These are phyloP conservation scores for Nakaseomyces kungkrabaensis DNA, from an alignment of 1,139 yeast species.

Conservation along the genomic window DNA sequence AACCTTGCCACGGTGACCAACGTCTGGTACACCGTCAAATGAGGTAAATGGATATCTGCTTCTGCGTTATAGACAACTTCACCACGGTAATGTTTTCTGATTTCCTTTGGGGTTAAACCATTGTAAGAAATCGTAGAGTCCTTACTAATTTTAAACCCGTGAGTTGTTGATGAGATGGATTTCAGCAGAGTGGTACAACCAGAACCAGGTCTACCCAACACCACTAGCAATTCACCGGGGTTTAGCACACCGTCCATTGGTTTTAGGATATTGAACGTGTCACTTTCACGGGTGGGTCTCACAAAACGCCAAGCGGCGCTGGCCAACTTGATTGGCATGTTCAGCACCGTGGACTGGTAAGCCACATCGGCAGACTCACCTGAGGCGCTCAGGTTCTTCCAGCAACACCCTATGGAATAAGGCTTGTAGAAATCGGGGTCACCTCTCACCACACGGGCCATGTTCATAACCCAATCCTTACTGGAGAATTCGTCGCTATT, in stretches of 20 bases:
- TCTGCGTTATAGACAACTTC: conserved; percentile 69
- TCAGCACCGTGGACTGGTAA: conserved; percentile 64
- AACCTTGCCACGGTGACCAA: conserved; percentile 53
- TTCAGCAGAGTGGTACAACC: conserved; percentile 76
- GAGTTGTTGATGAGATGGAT: conserved; percentile 58
- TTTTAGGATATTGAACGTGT: conserved; percentile 45
- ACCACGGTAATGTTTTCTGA: conserved; percentile 47
- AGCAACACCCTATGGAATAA: conserved; percentile 57
- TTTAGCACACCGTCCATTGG: conserved; percentile 57
- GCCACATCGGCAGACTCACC: conserved; percentile 75
- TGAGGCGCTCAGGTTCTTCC: conserved; percentile 55
- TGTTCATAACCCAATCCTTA: conserved; percentile 63
- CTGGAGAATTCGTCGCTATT: conserved; percentile 47
- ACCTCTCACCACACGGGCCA: conserved; percentile 44
- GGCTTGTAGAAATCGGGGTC: conserved; percentile 61
- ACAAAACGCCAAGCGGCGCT: conserved; percentile 19
- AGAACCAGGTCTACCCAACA: conserved; percentile 74
- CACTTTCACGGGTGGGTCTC: conserved; percentile 15
- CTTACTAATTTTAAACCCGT: conserved; percentile 54
- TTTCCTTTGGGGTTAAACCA: conserved; percentile 41
- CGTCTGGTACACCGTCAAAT: conserved; percentile 63
- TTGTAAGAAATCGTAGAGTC: conserved; percentile 42
- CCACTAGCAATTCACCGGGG: conserved; percentile 70
- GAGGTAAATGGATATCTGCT: conserved; percentile 62
- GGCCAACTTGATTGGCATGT: conserved; percentile 32